Evolutionary conservation across 345 rosid genomes (phyloP).

Genomic region (Bruguiera parviflora): DNA sequence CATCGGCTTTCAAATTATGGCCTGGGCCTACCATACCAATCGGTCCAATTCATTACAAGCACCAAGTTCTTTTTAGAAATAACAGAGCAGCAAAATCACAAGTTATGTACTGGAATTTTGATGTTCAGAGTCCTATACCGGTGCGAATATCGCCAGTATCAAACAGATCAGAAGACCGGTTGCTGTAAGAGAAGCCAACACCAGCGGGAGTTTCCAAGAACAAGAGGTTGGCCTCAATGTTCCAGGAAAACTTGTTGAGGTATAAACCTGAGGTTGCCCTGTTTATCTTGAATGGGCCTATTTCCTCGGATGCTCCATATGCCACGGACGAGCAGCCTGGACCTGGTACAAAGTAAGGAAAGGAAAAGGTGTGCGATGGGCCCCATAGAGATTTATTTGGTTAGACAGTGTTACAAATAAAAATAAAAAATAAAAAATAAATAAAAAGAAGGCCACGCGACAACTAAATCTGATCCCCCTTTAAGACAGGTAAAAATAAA

Average conservation of each 20-base stretch:
- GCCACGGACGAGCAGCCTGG: conserved; percentile 99
- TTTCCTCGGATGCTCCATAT: conserved; percentile 98
- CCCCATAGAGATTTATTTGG: background rate
- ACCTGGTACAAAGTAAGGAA: conserved; percentile 33
- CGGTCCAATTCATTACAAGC: background rate
- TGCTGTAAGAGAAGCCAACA: conserved; percentile 94
- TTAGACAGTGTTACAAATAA: too few species aligned
- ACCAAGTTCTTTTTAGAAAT: background rate
- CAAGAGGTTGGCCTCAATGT: conserved; percentile 74
- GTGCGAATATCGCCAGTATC: conserved; percentile 84
- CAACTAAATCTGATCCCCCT: background rate
- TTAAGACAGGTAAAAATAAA: background rate
- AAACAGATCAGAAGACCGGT: conserved; percentile 70
- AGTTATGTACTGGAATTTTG: background rate
- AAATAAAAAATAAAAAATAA: too few species aligned
- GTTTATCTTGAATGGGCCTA: conserved; percentile 88
- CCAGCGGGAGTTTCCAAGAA: conserved; percentile 98
- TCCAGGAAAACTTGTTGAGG: conserved; percentile 93
- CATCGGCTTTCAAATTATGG: conserved; percentile 11
- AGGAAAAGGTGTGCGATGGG: background rate
- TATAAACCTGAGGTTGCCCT: conserved; percentile 72
- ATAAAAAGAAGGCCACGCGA: background rate
- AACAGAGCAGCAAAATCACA: too few species aligned
- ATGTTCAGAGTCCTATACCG: conserved; percentile 37
- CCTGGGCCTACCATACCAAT: background rate